These are phyloP conservation scores for Huntiella moniliformis DNA, from an alignment of 2,329 filamentous ascomycete species.

Conservation along the genomic window DNA sequence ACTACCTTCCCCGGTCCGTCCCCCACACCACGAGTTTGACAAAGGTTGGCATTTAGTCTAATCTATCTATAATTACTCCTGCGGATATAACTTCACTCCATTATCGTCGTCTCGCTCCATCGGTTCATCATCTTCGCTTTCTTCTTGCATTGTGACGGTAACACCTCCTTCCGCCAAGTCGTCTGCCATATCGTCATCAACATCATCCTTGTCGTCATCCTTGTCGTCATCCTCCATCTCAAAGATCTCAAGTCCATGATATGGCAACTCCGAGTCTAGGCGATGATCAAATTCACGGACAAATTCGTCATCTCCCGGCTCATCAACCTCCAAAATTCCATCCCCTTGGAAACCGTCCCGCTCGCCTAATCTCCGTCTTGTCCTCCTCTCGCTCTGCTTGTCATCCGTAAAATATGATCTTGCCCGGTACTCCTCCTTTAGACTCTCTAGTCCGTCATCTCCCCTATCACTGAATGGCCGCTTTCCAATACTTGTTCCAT, in stretches of 20 bases:
- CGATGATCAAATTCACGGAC: conserved; percentile 19
- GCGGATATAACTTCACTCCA: background rate
- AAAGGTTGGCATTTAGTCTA: background rate
- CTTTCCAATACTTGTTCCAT: conserved; percentile 36
- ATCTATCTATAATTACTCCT: background rate
- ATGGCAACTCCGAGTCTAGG: conserved; percentile 29
- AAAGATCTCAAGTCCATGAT: conserved; percentile 31
- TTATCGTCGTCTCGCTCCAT: conserved; percentile 8
- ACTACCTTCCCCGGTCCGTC: background rate
- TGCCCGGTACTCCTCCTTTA: conserved; percentile 9
- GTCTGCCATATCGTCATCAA: conserved; percentile 6
- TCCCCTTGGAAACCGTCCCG: conserved; percentile 26
- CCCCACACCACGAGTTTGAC: too few species aligned
- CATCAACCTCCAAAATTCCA: conserved; percentile 34
- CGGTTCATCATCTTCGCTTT: conserved; percentile 5
- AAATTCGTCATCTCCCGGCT: conserved; percentile 30
- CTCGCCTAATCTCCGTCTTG: conserved; percentile 28
- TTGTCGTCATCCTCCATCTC: conserved; percentile 20
- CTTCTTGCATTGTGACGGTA: too few species aligned
- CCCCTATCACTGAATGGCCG: conserved; percentile 35
- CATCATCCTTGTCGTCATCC: too few species aligned
- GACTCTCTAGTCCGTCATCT: conserved; percentile 27
- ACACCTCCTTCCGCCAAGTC: background rate
- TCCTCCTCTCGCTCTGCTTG: conserved; percentile 26
- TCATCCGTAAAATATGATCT: conserved; percentile 18